Evolutionary conservation across 1,284 basidiomycete species (phyloP).

Genomic region (Hymenochaete sp.): DNA sequence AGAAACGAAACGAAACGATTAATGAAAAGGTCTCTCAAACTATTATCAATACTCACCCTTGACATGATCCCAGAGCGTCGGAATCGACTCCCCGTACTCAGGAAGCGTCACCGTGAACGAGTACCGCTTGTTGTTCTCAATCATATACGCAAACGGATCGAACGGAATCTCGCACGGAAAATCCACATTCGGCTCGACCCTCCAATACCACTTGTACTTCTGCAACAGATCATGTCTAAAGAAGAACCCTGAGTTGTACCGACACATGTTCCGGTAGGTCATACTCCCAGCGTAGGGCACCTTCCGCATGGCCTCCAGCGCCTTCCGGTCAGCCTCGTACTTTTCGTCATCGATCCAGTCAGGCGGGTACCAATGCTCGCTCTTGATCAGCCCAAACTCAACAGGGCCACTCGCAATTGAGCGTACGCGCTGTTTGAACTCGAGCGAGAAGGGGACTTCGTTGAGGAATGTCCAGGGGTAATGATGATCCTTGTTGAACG

Average conservation of each 20-base stretch:
- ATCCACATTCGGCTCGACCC: conserved; percentile 63
- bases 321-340: conserved; percentile 41
- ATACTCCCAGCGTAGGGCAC: conserved; percentile 5
- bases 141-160: conserved; percentile 73
- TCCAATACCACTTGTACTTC: conserved; percentile 54
- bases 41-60: conserved; percentile 28
- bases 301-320: not conserved
- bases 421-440: conserved; percentile 30
- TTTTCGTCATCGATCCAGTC: conserved; percentile 55
- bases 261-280: conserved; percentile 35
- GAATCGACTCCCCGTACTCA: conserved; percentile 68
- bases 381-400: conserved; percentile 47
- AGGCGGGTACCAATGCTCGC: conserved; percentile 44
- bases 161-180: conserved; percentile 66
- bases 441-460: conserved; percentile 37
- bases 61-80: conserved; percentile 63
- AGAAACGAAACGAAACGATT: not conserved
- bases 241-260: conserved; percentile 49
- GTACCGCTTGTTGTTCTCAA: conserved; percentile 51
- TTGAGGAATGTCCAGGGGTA: conserved; percentile 31
- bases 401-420: conserved; percentile 30
- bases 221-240: conserved; percentile 39
- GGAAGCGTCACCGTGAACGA: conserved; percentile 67
- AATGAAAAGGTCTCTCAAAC: not conserved
- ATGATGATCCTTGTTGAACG: conserved; percentile 19